Evolutionary conservation across 805 yeast species (phyloP).

Genomic region (Spathaspora arborariae): DNA sequence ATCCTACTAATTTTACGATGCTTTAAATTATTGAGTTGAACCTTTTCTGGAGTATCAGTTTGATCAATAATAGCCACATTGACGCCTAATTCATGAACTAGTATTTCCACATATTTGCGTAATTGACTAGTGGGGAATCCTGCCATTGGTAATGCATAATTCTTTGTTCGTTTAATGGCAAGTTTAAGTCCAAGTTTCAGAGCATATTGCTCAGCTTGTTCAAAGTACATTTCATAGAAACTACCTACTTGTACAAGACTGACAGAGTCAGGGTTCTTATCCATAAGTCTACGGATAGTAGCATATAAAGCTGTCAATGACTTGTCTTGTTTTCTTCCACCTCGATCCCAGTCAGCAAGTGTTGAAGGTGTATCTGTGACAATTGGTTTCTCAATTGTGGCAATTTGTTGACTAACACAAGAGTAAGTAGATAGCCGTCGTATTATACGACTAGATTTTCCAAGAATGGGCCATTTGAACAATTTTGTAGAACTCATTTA

Average conservation of each 20-base stretch:
- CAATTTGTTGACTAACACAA: not conserved
- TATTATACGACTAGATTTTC: not conserved
- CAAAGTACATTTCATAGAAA: conserved; percentile 83
- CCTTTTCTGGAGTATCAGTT: conserved; percentile 18
- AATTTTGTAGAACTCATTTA: not conserved
- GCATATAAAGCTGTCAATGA: conserved; percentile 35
- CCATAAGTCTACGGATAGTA: conserved; percentile 27
- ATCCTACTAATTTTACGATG: conserved; percentile 73
- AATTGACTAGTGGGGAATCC: conserved; percentile 81
- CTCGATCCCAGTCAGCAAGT: conserved; percentile 33
- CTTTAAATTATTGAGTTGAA: conserved; percentile 31
- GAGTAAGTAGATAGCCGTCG: not conserved
- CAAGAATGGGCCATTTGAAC: not conserved
- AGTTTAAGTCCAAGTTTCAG: conserved; percentile 69
- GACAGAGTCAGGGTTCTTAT: conserved; percentile 35
- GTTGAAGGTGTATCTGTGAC: not conserved
- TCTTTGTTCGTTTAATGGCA: conserved; percentile 49
- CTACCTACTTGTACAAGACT: conserved; percentile 76
- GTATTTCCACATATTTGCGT: conserved; percentile 65
- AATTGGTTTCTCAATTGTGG: not conserved
- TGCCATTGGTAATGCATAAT: conserved; percentile 64
- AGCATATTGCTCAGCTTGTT: conserved; percentile 76
- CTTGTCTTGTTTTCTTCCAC: conserved; percentile 29
- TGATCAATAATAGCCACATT: conserved; percentile 87
- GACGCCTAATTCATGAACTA: conserved; percentile 65